Base-by-base conservation (phyloP, 345 rosid genomes). In the Atalantia buxifolia region DNA sequence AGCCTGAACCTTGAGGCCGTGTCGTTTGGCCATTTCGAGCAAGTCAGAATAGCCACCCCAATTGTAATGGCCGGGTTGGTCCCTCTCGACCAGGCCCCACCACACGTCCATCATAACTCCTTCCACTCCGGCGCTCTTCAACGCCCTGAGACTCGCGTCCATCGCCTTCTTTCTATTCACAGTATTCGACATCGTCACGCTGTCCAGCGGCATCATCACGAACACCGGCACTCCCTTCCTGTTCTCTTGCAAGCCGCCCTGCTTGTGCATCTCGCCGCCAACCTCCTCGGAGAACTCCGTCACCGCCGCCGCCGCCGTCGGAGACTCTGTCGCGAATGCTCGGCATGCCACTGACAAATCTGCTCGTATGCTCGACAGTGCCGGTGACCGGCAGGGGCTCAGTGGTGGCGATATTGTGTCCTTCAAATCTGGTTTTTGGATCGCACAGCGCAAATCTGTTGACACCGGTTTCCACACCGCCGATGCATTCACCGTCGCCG, bases 21-120 rank as follows among this genome's bases (percentile, higher is more conserved):
- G 87, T 76, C 89, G 88, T 81, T 87, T 88, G 2, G 98, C 99
- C 99, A 96, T 92, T 63, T 96, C 94, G 19, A 96, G 76, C n/a
- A 96, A 83, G 80, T 94, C 99, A 30, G 77, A 68, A 62, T 94
- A 96, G 22, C 99, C 99, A 27, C 99, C 99, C 99, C 99, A 96
- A 48, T 94, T 91, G 77, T 96, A 96, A 67, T 75, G 72, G 28
- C 98, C 98, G 0, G 98, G 93, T 53, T 87, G 70, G 2, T 93
- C 98, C 60, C 89, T 90, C 92, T 96, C 99, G 78, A 96, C 99
- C 83, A 96, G 85, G 25, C 99, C 99, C 99, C 99, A 96, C 99
- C 99, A 96, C 50, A 96, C 99, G 76, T 96, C 99, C 70, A 96
- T 88, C 99, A 96, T 96, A 8, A 96, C 81, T 60, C 99, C 99